Evolutionary conservation across 2,329 filamentous ascomycete species (phyloP).

Genomic region (Aureobasidium sp.): DNA sequence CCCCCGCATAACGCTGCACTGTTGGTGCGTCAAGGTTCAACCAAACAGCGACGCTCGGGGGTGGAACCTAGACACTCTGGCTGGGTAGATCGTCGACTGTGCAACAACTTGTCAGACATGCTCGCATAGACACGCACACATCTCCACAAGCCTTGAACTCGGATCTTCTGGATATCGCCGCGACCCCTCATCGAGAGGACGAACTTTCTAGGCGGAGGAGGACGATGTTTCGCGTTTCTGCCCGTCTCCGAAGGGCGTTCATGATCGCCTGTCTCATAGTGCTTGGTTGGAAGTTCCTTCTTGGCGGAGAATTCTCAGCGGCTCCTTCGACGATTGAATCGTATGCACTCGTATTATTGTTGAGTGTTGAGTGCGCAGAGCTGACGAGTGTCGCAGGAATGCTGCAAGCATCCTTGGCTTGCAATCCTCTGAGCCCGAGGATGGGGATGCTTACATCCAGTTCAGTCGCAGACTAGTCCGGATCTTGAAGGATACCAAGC

Average conservation of each 20-base stretch:
- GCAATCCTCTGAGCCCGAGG: conserved; percentile 1
- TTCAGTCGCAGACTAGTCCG: conserved; percentile 15
- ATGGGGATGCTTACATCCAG: conserved; percentile 5
- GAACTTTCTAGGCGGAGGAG: not conserved
- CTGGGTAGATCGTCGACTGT: conserved; percentile 1
- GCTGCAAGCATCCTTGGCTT: conserved; percentile 10
- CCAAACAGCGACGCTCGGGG: conserved; percentile 6
- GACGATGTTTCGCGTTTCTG: conserved; percentile 3
- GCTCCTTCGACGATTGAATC: conserved; percentile 9
- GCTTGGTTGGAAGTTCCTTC: conserved; percentile 8
- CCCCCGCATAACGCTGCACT: not conserved
- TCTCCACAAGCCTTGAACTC: not conserved
- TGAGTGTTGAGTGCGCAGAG: not conserved
- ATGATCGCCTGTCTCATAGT: not conserved
- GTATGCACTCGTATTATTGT: not conserved
- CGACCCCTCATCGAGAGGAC: not conserved
- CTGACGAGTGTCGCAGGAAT: conserved; percentile 10
- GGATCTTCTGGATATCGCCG: not conserved
- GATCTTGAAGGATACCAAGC: conserved; percentile 6
- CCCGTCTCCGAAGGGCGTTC: conserved; percentile 4
- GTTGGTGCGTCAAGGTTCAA: conserved; percentile 2
- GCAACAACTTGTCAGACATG: conserved; percentile 3
- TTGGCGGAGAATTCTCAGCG: conserved; percentile 5
- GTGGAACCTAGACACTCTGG: not conserved
- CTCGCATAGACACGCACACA: not conserved